These are phyloP conservation scores for Yamagishiella unicocca DNA, from an alignment of 139 green algal genomes.

Conservation along the genomic window DNA sequence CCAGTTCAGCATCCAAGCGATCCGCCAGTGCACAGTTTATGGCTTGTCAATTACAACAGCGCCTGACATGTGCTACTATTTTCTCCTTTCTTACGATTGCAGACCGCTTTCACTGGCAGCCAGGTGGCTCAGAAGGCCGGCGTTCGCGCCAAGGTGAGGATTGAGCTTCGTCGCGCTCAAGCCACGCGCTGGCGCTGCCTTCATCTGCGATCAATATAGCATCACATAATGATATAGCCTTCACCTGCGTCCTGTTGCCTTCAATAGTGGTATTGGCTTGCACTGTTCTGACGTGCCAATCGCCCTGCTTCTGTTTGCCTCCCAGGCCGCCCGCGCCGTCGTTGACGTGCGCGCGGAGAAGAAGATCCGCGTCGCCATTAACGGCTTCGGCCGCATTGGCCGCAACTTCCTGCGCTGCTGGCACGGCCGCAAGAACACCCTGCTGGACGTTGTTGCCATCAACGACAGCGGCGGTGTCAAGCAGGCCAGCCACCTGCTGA, in stretches of 20 bases:
- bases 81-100: conserved; percentile 13
- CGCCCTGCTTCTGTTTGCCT: no score
- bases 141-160: conserved; percentile 58
- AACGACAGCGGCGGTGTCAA: conserved; percentile 98
- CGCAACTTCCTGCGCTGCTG: conserved; percentile 94
- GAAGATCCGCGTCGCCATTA: conserved; percentile 98
- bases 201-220: neutral
- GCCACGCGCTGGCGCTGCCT: neutral
- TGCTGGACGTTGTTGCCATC: conserved; percentile 93
- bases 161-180: neutral
- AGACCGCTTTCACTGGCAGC: conserved; percentile 65
- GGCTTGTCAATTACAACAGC: no score
- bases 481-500: conserved; percentile 98
- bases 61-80: no score
- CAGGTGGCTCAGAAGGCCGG: conserved; percentile 58
- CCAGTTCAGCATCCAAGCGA: neutral
- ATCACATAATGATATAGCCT: neutral
- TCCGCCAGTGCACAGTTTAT: no score
- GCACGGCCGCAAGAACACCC: conserved; percentile 83
- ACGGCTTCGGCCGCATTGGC: conserved; percentile 98
- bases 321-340: conserved; percentile 47
- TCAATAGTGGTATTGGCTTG: no score
- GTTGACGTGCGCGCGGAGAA: conserved; percentile 74
- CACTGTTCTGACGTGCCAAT: neutral
- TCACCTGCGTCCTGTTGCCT: neutral